These are phyloP conservation scores for Auricularia cornea DNA, from an alignment of 768 basidiomycete species.

Conservation along the genomic window DNA sequence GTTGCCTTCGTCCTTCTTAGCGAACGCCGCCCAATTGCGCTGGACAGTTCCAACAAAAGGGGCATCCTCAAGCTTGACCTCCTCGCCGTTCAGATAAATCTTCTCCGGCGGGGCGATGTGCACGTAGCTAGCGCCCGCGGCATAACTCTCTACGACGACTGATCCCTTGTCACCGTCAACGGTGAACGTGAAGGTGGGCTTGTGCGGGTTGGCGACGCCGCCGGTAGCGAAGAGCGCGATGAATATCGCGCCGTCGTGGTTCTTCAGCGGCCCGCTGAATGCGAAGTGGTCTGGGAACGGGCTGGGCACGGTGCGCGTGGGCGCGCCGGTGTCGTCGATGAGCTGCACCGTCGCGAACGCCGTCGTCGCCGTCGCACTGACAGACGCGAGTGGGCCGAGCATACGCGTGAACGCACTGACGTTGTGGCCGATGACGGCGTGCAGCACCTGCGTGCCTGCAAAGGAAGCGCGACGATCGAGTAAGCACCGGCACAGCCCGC, in stretches of 20 bases:
- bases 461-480: neutral
- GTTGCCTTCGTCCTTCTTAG: slow-evolving; percentile 13
- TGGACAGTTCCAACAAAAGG: neutral
- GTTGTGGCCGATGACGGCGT: slow-evolving; percentile 23
- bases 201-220: slow-evolving; percentile 10
- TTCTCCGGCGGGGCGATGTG: slow-evolving; percentile 17
- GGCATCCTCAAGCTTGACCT: slow-evolving; percentile 12
- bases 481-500: neutral
- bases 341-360: slow-evolving; percentile 20
- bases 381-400: slow-evolving; percentile 25
- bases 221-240: slow-evolving; percentile 21
- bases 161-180: slow-evolving; percentile 29
- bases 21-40: slow-evolving; percentile 17
- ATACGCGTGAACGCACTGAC: slow-evolving; percentile 21
- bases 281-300: slow-evolving; percentile 21
- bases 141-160: slow-evolving; percentile 19
- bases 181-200: slow-evolving; percentile 20
- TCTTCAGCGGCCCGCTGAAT: slow-evolving; percentile 22
- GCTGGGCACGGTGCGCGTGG: slow-evolving; percentile 17
- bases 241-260: slow-evolving; percentile 19
- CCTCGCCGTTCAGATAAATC: slow-evolving; percentile 25
- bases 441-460: slow-evolving; percentile 19
- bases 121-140: slow-evolving; percentile 7
- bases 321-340: slow-evolving; percentile 17
- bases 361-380: slow-evolving; percentile 19